Evolutionary conservation across 148 eudicot genomes (phyloP).

Genomic region (Chenopodium berlandieri): DNA sequence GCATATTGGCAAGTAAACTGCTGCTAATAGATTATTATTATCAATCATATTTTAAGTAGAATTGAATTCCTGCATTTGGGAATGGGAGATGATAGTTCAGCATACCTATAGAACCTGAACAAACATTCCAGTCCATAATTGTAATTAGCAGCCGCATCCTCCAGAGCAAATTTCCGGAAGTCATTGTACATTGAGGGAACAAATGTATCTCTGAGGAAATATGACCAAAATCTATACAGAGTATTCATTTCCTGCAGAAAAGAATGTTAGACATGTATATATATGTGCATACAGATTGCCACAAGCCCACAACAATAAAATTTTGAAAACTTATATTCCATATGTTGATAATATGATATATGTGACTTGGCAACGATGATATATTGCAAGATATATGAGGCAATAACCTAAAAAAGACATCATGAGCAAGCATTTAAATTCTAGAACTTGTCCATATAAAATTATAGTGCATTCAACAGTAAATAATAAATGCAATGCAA

Average conservation of each 20-base stretch:
- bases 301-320: neutral
- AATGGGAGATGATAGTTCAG: neutral
- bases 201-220: constrained; percentile 70
- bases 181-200: constrained; percentile 78
- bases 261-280: constrained; percentile 1
- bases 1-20: neutral
- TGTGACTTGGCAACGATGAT: neutral
- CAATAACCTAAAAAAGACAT: neutral
- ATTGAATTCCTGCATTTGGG: neutral
- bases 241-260: constrained; percentile 92
- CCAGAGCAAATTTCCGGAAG: constrained; percentile 68
- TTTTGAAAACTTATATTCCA: neutral
- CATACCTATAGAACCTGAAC: constrained; percentile 89
- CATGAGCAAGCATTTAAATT: neutral
- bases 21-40: neutral
- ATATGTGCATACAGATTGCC: neutral
- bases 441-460: neutral
- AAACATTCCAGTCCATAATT: constrained; percentile 89
- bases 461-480: neutral
- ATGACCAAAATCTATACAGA: constrained; percentile 92
- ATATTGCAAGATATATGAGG: neutral
- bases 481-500: neutral
- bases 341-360: neutral
- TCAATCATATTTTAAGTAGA: neutral
- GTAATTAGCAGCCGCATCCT: constrained; percentile 83